A percentile compares a stretch with the other conserved stretches of the same genome.
phyloP scores from a whole-genome alignment of 495 filamentous ascomycete genomes.

The Penicillium mononematosum region DNA sequence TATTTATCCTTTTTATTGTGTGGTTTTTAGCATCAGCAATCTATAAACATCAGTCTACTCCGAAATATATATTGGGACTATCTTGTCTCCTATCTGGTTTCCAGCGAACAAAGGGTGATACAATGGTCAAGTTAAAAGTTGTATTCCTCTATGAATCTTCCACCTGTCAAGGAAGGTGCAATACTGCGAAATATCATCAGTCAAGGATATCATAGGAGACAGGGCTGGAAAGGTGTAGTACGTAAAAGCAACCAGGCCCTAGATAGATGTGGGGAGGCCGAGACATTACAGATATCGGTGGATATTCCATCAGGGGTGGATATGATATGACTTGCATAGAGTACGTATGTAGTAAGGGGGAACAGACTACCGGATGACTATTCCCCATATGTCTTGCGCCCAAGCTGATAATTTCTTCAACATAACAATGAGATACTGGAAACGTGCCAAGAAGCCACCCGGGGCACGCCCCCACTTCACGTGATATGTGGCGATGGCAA shows the following conservation, averaged over 20 bases:
- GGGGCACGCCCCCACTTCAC: constrained; percentile 14
- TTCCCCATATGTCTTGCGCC: neutral
- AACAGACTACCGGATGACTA: neutral
- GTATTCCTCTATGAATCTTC: neutral
- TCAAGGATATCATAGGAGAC: neutral
- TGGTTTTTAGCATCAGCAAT: neutral
- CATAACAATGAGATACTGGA: neutral
- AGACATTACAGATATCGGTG: neutral
- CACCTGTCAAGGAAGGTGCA: neutral
- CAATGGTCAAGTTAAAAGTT: neutral
- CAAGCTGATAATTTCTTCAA: neutral
- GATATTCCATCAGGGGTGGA: neutral
- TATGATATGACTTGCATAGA: neutral
- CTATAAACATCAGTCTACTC: neutral
- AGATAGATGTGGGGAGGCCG: neutral
- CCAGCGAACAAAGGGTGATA: neutral
- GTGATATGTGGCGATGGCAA: constrained; percentile 13
- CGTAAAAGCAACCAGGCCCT: neutral
- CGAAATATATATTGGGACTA: neutral
- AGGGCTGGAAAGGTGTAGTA: neutral
- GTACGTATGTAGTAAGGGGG: neutral
- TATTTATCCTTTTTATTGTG: neutral
- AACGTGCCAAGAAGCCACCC: constrained; percentile 6
- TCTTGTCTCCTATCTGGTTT: neutral
- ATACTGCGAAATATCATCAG: neutral